Percentiles rank a stretch among this genome's conserved stretches.
Conservation (phyloP, 257 asterid species). For the Nicotiana obtusifolia region DNA sequence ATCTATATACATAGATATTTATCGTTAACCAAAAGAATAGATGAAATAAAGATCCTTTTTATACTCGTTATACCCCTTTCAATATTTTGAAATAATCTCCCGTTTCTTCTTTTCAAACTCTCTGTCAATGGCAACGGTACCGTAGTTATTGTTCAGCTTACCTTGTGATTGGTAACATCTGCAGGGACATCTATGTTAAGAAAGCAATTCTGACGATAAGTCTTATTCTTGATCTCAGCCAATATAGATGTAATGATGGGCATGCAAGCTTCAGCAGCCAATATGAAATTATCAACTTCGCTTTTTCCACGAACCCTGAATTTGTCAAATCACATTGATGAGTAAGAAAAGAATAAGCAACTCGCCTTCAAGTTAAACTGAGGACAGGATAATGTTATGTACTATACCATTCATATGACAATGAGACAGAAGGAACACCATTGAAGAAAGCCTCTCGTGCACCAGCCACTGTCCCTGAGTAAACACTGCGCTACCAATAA, state of each 20-base stretch:
- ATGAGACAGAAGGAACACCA: conserved; percentile 65
- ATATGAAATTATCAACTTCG: conserved; percentile 40
- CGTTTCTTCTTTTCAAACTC: not conserved
- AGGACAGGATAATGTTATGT: not conserved
- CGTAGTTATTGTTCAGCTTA: conserved; percentile 7
- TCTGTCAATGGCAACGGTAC: not conserved
- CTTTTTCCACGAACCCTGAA: conserved; percentile 63
- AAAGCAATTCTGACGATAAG: conserved; percentile 57
- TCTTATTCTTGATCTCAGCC: conserved; percentile 49
- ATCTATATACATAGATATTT: too few species aligned
- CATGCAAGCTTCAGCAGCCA: conserved; percentile 84
- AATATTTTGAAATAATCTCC: not conserved
- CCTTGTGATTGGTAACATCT: conserved; percentile 64
- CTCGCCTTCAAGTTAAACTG: not conserved
- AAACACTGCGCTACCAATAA: conserved; percentile 44
- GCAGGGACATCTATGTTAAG: conserved; percentile 73
- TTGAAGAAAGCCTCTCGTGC: conserved; percentile 88
- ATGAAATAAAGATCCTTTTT: not conserved
- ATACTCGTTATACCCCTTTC: not conserved
- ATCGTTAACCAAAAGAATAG: not conserved
- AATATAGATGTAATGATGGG: conserved; percentile 49
- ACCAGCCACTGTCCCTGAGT: conserved; percentile 96
- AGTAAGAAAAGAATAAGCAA: not conserved
- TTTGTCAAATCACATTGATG: conserved; percentile 5
- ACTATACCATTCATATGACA: conserved; percentile 80